A percentile compares a stretch with the other conserved stretches of the same genome.
Evolutionary conservation across 2,329 filamentous ascomycete genomes (phyloP).

Genomic region (Aspergillus ruber): DNA sequence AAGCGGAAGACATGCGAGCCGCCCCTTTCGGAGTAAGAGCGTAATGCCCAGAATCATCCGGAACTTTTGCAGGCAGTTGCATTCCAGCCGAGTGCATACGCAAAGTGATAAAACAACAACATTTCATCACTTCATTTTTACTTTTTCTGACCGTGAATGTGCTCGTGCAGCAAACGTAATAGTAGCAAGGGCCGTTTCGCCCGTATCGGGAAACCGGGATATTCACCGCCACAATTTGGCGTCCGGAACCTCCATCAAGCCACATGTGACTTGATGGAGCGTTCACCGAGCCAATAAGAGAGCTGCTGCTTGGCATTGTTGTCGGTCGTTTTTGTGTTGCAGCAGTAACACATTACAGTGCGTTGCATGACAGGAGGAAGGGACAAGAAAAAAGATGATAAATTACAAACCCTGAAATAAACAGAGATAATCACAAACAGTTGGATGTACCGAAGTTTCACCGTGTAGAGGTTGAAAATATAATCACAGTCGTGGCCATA

Average conservation of each 20-base stretch:
- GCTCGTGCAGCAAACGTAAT: background rate
- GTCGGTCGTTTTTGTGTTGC: background rate
- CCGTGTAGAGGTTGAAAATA: background rate
- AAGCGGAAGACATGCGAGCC: too few species aligned
- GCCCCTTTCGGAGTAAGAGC: too few species aligned
- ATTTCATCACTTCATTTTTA: too few species aligned
- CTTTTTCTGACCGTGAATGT: background rate
- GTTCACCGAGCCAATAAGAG: background rate
- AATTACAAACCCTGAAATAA: background rate
- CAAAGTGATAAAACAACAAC: too few species aligned
- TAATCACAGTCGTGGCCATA: background rate
- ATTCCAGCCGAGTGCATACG: too few species aligned
- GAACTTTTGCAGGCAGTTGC: too few species aligned
- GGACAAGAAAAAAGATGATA: background rate
- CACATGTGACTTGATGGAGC: constrained; percentile 10
- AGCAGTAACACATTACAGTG: background rate
- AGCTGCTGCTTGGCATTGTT: background rate
- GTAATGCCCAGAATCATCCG: too few species aligned
- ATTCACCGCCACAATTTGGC: constrained; percentile 13
- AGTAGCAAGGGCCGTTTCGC: background rate
- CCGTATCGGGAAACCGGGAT: background rate
- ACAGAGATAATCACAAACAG: background rate
- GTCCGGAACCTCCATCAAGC: constrained; percentile 6
- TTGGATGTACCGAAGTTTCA: too few species aligned
- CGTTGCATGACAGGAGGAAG: background rate